Conservation (phyloP, 2,329 filamentous ascomycete species). For the Trichoderma koningii region DNA sequence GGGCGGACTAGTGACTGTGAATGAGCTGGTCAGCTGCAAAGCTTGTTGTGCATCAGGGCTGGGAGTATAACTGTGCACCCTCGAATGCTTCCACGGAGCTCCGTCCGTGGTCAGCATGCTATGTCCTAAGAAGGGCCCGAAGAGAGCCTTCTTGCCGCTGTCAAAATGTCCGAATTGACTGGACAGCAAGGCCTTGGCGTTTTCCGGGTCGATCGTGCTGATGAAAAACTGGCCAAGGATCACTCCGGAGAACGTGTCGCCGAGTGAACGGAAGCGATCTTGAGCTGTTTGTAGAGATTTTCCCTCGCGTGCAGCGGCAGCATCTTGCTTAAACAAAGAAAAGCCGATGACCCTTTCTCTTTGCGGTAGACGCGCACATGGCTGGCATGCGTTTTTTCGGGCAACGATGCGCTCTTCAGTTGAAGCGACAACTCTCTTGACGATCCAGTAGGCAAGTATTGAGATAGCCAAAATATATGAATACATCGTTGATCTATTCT, state of each 20-base stretch:
- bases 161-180: not conserved
- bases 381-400: not conserved
- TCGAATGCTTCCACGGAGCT: slow-evolving; percentile 8
- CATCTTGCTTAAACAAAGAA: not conserved
- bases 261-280: slow-evolving; percentile 10
- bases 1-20: slow-evolving; percentile 1
- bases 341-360: not conserved
- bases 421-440: not conserved
- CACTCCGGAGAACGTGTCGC: slow-evolving; percentile 8
- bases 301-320: not conserved
- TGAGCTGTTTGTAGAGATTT: not conserved
- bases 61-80: not conserved
- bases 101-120: slow-evolving; percentile 13
- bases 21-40: not conserved
- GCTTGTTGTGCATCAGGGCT: not conserved
- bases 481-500: not conserved
- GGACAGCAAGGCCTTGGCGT: slow-evolving; percentile 11
- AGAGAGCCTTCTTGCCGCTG: not conserved
- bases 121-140: slow-evolving; percentile 10
- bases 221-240: slow-evolving; percentile 9
- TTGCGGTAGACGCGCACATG: not conserved
- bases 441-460: not conserved
- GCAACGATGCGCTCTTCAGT: not conserved
- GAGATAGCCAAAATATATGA: not conserved
- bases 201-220: slow-evolving; percentile 2